A percentile compares a stretch with the other conserved stretches of the same genome.
These are phyloP conservation scores for Juglanconis sp. DNA, from an alignment of 2,329 filamentous ascomycete species.

Conservation along the genomic window DNA sequence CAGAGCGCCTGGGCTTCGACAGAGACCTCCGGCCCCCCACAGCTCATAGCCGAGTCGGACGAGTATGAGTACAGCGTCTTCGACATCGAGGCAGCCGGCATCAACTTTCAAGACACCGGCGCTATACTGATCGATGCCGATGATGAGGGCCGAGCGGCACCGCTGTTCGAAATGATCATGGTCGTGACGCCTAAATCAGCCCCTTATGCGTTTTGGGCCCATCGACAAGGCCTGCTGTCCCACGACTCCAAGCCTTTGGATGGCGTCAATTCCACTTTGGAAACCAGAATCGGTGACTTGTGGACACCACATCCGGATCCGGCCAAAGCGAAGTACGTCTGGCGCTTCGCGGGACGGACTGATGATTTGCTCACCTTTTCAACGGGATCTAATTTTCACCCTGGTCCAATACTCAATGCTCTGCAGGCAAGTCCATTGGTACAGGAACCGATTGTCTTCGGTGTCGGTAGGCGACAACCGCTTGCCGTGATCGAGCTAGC, in stretches of 20 bases:
- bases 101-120: constrained; percentile 17
- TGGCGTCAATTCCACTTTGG: neutral
- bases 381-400: constrained; percentile 9
- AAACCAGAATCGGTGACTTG: constrained; percentile 20
- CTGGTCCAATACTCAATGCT: constrained; percentile 6
- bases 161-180: constrained; percentile 21
- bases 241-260: constrained; percentile 1
- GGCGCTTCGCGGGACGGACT: constrained; percentile 21
- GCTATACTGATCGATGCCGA: constrained; percentile 13
- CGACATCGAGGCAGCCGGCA: constrained; percentile 17
- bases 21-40: constrained; percentile 15
- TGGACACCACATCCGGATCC: constrained; percentile 22
- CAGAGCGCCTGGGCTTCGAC: constrained; percentile 19
- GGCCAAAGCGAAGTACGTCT: constrained; percentile 17
- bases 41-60: constrained; percentile 14
- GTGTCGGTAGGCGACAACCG: constrained; percentile 5
- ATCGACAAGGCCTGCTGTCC: constrained; percentile 9
- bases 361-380: constrained; percentile 19
- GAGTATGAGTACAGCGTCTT: constrained; percentile 21
- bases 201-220: constrained; percentile 14
- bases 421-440: constrained; percentile 1
- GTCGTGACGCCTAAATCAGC: constrained; percentile 13
- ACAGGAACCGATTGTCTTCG: constrained; percentile 5
- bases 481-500: constrained; percentile 13
- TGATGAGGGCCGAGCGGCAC: neutral